These are phyloP conservation scores for Pyrenula aspistea DNA, from an alignment of 495 filamentous ascomycete species.

Conservation along the genomic window DNA sequence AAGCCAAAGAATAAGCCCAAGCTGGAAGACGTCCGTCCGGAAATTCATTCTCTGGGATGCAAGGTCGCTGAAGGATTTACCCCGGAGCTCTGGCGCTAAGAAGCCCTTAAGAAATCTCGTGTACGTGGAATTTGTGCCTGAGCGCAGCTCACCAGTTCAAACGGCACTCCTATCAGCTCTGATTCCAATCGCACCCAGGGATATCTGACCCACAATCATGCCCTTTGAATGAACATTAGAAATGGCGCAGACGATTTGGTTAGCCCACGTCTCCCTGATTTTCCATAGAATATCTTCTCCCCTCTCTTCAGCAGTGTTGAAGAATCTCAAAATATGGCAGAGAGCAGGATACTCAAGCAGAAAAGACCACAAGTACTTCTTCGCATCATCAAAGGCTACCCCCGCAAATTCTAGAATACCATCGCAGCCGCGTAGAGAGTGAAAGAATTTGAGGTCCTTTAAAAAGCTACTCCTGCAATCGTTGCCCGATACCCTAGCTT, in stretches of 20 bases:
- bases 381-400: neutral
- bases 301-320: neutral
- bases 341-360: neutral
- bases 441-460: neutral
- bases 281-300: neutral
- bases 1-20: constrained; percentile 6
- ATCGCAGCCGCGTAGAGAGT: neutral
- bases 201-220: constrained; percentile 1
- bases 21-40: constrained; percentile 7
- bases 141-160: neutral
- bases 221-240: constrained; percentile 1
- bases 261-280: neutral
- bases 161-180: constrained; percentile 5
- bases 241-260: neutral
- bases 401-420: neutral
- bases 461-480: neutral
- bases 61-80: neutral
- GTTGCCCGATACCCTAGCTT: neutral
- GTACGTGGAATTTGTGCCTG: neutral
- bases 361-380: neutral
- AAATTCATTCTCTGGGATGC: neutral
- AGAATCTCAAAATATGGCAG: neutral
- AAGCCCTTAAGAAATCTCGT: constrained; percentile 1
- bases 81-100: constrained; percentile 4
- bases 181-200: neutral